These are phyloP conservation scores for Clarireedia sp. DNA, from an alignment of 2,329 filamentous ascomycete species.

Conservation along the genomic window DNA sequence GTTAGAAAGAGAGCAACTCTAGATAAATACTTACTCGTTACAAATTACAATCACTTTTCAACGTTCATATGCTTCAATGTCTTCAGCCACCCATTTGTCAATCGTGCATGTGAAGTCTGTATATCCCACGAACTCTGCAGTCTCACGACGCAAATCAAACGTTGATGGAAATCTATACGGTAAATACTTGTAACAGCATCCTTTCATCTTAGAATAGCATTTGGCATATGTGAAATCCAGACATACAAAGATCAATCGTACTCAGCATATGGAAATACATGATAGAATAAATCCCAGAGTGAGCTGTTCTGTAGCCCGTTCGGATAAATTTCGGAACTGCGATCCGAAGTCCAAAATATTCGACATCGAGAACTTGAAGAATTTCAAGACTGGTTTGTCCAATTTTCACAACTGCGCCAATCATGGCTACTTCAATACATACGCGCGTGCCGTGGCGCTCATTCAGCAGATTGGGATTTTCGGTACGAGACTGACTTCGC, in stretches of 20 bases:
- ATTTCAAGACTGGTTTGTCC: background rate
- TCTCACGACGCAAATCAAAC: too few species aligned
- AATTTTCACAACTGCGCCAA: slow-evolving; percentile 6
- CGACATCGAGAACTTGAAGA: slow-evolving; percentile 1
- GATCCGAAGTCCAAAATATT: slow-evolving; percentile 6
- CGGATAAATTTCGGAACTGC: background rate
- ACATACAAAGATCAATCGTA: too few species aligned
- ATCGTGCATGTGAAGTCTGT: background rate
- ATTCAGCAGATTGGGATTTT: slow-evolving; percentile 12
- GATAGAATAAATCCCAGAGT: too few species aligned
- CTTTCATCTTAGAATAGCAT: background rate
- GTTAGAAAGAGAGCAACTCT: background rate
- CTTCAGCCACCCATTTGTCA: background rate
- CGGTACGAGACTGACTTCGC: slow-evolving; percentile 7
- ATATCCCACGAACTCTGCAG: background rate
- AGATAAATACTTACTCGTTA: background rate
- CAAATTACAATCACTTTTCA: background rate
- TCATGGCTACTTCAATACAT: slow-evolving; percentile 21
- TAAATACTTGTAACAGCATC: background rate
- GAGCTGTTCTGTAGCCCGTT: too few species aligned
- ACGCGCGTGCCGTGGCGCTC: slow-evolving; percentile 22
- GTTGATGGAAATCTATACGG: too few species aligned
- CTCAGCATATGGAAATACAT: too few species aligned
- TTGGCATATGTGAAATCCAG: too few species aligned
- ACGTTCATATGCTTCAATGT: background rate